phyloP scores from a whole-genome alignment of 768 basidiomycete genomes.

The Krasilnikovozyma curviuscula region DNA sequence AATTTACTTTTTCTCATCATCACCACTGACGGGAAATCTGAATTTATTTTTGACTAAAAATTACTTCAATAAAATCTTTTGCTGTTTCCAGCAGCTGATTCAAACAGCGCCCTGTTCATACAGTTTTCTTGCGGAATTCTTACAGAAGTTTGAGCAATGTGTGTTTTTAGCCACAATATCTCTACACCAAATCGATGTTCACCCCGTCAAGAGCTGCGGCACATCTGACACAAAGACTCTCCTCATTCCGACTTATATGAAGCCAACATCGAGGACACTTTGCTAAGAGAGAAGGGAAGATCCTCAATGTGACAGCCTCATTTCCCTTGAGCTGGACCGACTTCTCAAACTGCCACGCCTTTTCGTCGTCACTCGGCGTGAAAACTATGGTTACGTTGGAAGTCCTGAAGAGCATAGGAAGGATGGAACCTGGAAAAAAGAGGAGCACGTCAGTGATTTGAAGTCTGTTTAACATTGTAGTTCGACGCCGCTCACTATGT shows the following conservation, averaged over 20 bases:
- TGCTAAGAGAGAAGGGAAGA: slow-evolving; percentile 34
- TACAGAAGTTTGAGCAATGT: too few relatives aligned
- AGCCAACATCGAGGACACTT: slow-evolving; percentile 93
- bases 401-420: slow-evolving; percentile 62
- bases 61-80: too few relatives aligned
- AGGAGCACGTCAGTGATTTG: neutral
- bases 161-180: too few relatives aligned
- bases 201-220: too few relatives aligned
- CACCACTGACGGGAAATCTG: too few relatives aligned
- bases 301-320: slow-evolving; percentile 12
- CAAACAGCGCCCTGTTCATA: too few relatives aligned
- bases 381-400: slow-evolving; percentile 40
- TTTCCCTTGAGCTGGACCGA: neutral
- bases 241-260: slow-evolving; percentile 36
- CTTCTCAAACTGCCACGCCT: slow-evolving; percentile 24
- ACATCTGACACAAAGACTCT: slow-evolving; percentile 51
- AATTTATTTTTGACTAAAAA: too few relatives aligned
- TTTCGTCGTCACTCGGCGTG: slow-evolving; percentile 34
- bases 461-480: slow-evolving; percentile 20
- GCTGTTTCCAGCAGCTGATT: too few relatives aligned
- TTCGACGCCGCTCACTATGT: slow-evolving; percentile 12
- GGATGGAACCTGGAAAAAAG: slow-evolving; percentile 34
- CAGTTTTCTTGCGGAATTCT: too few relatives aligned
- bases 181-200: too few relatives aligned
- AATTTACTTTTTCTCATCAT: too few relatives aligned